Conservation (phyloP, 306 rosid species). For the Adenanthera pavonina region DNA sequence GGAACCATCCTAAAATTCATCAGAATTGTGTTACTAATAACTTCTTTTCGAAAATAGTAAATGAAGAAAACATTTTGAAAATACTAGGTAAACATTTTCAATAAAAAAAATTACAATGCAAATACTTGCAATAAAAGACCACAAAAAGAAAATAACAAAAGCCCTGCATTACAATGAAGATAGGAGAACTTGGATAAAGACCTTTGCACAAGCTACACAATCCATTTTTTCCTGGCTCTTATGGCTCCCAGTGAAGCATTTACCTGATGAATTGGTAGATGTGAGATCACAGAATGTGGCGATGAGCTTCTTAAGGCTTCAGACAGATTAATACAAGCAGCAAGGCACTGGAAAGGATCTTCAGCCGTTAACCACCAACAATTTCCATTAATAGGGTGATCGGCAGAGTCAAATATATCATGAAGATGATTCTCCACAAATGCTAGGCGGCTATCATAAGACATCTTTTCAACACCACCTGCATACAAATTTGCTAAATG, state of each 20-base stretch:
- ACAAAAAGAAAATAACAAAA: background rate
- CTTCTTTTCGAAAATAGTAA: background rate
- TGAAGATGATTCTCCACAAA: conserved; percentile 75
- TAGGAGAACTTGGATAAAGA: conserved; percentile 1
- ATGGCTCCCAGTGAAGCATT: conserved; percentile 19
- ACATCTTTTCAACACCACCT: conserved; percentile 79
- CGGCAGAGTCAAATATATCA: conserved; percentile 81
- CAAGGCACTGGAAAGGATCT: conserved; percentile 91
- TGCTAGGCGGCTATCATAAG: conserved; percentile 72
- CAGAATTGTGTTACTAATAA: conserved; percentile 34
- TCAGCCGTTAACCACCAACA: conserved; percentile 92
- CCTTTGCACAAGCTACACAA: conserved; percentile 25
- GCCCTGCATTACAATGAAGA: background rate
- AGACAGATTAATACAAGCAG: conserved; percentile 83
- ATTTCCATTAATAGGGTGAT: conserved; percentile 71
- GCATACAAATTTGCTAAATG: conserved; percentile 79
- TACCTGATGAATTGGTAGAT: conserved; percentile 90
- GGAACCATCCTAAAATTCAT: conserved; percentile 75
- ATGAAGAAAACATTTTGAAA: background rate
- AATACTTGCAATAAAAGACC: background rate
- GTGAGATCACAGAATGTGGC: conserved; percentile 72
- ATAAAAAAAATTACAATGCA: conserved; percentile 13
- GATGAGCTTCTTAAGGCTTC: conserved; percentile 82
- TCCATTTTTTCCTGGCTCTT: background rate
- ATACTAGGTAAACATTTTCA: background rate